phyloP scores from a whole-genome alignment of 305 asterid genomes.

The Fraxinus platypoda region DNA sequence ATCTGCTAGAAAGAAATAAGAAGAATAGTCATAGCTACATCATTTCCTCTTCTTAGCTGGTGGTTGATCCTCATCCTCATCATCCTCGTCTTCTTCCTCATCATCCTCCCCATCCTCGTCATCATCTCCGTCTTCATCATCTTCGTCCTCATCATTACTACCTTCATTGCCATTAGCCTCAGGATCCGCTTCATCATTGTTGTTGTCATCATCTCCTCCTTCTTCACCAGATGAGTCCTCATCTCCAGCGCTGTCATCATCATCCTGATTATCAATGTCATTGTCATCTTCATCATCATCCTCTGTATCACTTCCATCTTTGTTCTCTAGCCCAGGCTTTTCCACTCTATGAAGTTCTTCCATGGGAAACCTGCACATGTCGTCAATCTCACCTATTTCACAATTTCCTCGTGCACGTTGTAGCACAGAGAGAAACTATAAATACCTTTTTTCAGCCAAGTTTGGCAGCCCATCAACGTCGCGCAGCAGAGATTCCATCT shows the following conservation, averaged over 20 bases:
- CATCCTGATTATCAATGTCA: slow-evolving; percentile 36
- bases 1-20: slow-evolving; percentile 40
- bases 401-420: neutral
- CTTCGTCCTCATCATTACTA: slow-evolving; percentile 32
- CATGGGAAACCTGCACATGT: slow-evolving; percentile 56
- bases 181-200: slow-evolving; percentile 39
- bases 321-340: slow-evolving; percentile 50
- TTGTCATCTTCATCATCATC: slow-evolving; percentile 70
- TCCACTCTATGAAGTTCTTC: slow-evolving; percentile 43
- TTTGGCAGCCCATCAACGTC: slow-evolving; percentile 34
- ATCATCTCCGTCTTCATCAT: slow-evolving; percentile 30
- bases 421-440: neutral
- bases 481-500: slow-evolving; percentile 51
- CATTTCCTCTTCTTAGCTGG: slow-evolving; percentile 90
- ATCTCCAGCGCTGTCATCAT: slow-evolving; percentile 61
- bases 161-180: slow-evolving; percentile 52
- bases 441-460: slow-evolving; percentile 44
- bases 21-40: slow-evolving; percentile 30
- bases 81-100: slow-evolving; percentile 40
- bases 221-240: slow-evolving; percentile 72
- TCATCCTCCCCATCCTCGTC: slow-evolving; percentile 30
- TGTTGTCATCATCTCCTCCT: slow-evolving; percentile 62
- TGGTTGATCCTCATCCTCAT: slow-evolving; percentile 75
- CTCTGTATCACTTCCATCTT: slow-evolving; percentile 72
- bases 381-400: slow-evolving; percentile 3